A percentile compares a stretch with the other conserved stretches of the same genome.
Evolutionary conservation across 1,139 yeast genomes (phyloP).

Genomic region (Suhomyces bokatorum): DNA sequence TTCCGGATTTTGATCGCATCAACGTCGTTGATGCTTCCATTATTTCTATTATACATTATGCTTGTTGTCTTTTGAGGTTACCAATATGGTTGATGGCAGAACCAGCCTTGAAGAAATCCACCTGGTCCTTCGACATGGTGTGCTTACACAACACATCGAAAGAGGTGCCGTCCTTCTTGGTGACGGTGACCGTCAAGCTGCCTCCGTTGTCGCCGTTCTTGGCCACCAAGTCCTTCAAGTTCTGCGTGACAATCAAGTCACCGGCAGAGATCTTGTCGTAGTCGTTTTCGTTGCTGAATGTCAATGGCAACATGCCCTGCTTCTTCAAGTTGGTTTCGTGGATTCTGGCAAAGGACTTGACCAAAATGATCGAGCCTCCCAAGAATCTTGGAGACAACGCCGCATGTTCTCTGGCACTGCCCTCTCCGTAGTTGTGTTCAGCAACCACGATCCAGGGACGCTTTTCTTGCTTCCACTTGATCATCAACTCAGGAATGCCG

Average conservation of each 20-base stretch:
- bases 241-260: slow-evolving; percentile 76
- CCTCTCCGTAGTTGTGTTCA: slow-evolving; percentile 98
- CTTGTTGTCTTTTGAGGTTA: slow-evolving; percentile 45
- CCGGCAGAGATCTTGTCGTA: slow-evolving; percentile 79
- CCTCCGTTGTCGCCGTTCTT: slow-evolving; percentile 91
- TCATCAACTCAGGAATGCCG: slow-evolving; percentile 95
- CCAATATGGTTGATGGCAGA: slow-evolving; percentile 95
- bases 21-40: no score
- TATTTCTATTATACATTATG: slow-evolving; percentile 5
- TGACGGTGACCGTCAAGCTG: slow-evolving; percentile 63
- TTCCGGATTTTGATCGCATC: no score
- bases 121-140: slow-evolving; percentile 95
- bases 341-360: slow-evolving; percentile 96
- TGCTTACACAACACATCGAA: slow-evolving; percentile 79
- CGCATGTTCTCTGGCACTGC: slow-evolving; percentile 98
- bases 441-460: slow-evolving; percentile 96
- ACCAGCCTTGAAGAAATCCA: slow-evolving; percentile 95
- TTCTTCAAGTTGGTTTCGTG: slow-evolving; percentile 56
- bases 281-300: slow-evolving; percentile 85
- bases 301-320: slow-evolving; percentile 94
- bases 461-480: slow-evolving; percentile 82
- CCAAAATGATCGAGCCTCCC: slow-evolving; percentile 86
- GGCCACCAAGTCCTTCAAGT: slow-evolving; percentile 73
- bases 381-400: slow-evolving; percentile 93
- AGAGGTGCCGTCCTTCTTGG: slow-evolving; percentile 70